phyloP scores from a whole-genome alignment of 2,329 filamentous ascomycete genomes.

The Immersiporthe knoxdaviesiana region DNA sequence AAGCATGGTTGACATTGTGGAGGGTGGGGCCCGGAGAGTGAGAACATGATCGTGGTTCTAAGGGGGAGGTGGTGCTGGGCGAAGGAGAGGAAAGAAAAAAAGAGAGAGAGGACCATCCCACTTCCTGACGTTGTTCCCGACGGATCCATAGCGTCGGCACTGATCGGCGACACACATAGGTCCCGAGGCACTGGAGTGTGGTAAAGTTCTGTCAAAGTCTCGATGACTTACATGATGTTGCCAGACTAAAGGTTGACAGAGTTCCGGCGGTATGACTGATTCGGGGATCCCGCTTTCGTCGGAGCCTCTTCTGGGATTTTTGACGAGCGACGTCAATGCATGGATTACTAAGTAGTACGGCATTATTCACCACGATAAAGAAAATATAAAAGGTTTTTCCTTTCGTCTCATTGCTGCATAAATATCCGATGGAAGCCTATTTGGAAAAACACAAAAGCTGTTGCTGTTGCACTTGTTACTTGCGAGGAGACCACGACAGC shows the following conservation, averaged over 20 bases:
- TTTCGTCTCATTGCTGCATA: no score
- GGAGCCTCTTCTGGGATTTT: not conserved
- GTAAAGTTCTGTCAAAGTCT: no score
- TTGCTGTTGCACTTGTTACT: no score
- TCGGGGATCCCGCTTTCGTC: not conserved
- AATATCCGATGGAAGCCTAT: no score
- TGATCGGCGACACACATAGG: not conserved
- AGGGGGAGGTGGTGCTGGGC: no score
- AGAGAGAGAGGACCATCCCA: no score
- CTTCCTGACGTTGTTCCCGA: not conserved
- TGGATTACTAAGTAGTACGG: not conserved
- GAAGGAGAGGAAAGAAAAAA: no score
- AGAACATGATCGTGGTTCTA: no score
- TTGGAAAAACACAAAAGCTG: not conserved
- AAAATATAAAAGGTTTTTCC: no score
- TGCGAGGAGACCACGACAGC: no score
- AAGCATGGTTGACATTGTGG: constrained; percentile 2
- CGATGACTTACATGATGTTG: not conserved
- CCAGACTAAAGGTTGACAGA: not conserved
- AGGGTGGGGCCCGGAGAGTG: not conserved
- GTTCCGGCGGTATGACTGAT: not conserved
- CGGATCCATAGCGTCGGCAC: constrained; percentile 3
- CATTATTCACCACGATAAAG: no score
- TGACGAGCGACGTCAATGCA: not conserved
- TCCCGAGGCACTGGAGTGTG: not conserved